A percentile compares a stretch with the other conserved stretches of the same genome.
phyloP scores from a whole-genome alignment of 2,329 filamentous ascomycete genomes.

The Alternaria brassicae region DNA sequence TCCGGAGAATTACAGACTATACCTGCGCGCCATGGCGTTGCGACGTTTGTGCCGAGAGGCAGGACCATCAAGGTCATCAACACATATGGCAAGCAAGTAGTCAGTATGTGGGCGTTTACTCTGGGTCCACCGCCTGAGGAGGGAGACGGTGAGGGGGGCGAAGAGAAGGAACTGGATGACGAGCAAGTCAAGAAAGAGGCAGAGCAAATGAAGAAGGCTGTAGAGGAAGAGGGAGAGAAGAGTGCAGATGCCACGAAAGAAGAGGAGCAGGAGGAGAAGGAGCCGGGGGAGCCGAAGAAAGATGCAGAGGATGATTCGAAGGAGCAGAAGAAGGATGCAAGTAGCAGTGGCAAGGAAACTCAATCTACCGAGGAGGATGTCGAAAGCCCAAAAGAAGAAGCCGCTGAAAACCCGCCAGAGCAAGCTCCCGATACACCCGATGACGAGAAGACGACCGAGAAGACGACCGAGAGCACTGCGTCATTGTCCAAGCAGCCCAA shows the following conservation, averaged over 20 bases:
- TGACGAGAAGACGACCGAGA: constrained; percentile 20
- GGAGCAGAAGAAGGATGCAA: constrained; percentile 10
- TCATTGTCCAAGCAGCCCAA: constrained; percentile 22
- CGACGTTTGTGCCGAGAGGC: constrained; percentile 59
- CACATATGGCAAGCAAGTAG: constrained; percentile 58
- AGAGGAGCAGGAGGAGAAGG: background rate
- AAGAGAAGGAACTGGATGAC: constrained; percentile 32
- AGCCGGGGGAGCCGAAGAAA: constrained; percentile 8
- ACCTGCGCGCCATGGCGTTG: constrained; percentile 58
- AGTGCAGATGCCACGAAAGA: constrained; percentile 11
- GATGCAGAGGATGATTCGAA: constrained; percentile 4
- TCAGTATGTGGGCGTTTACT: constrained; percentile 60
- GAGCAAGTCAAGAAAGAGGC: constrained; percentile 37
- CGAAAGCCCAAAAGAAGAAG: constrained; percentile 23
- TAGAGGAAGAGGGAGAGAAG: constrained; percentile 20
- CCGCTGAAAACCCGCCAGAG: constrained; percentile 37
- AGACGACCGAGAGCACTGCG: constrained; percentile 18
- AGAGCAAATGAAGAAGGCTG: constrained; percentile 31
- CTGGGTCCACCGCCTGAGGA: constrained; percentile 55
- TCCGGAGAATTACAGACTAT: constrained; percentile 55
- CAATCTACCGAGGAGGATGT: constrained; percentile 7
- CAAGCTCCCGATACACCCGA: constrained; percentile 38
- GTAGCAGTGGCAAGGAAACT: constrained; percentile 10
- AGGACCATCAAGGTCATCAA: constrained; percentile 60
- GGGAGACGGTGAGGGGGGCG: constrained; percentile 33